phyloP scores from a whole-genome alignment of 768 basidiomycete species.

The Kondoa subrosea region DNA sequence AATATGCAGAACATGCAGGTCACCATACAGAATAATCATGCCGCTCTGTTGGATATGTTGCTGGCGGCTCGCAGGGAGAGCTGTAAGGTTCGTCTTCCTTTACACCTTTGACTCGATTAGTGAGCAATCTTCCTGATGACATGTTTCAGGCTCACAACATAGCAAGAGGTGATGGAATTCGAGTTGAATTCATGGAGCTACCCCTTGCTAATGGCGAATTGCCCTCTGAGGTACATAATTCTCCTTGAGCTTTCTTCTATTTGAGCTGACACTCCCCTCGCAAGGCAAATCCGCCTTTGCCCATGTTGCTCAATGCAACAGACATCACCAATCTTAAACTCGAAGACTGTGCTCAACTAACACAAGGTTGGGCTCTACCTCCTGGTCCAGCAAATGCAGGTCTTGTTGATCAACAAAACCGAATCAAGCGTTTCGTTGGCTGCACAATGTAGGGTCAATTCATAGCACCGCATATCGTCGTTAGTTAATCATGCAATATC shows the following conservation, averaged over 20 bases:
- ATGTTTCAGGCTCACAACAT: not conserved
- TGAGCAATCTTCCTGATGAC: not conserved
- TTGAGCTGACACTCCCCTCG: not conserved
- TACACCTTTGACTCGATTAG: not conserved
- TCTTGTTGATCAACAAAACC: not conserved
- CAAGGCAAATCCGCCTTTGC: not conserved
- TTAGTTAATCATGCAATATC: too few species aligned
- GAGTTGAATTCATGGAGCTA: not conserved
- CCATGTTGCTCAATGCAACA: not conserved
- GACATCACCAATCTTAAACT: not conserved
- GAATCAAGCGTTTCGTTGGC: not conserved
- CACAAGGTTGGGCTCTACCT: not conserved
- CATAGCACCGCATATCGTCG: not conserved
- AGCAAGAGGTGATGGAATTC: not conserved
- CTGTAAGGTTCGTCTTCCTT: not conserved
- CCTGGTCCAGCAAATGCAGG: not conserved
- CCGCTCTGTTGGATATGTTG: not conserved
- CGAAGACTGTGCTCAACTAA: not conserved
- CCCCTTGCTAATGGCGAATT: not conserved
- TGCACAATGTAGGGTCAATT: not conserved
- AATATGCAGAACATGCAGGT: not conserved
- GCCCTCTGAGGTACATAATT: not conserved
- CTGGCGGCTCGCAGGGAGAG: not conserved
- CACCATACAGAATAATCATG: not conserved
- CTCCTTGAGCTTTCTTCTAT: not conserved